Evolutionary conservation across 2,329 filamentous ascomycete genomes (phyloP).

Genomic region (Conoideocrella luteorostrata): DNA sequence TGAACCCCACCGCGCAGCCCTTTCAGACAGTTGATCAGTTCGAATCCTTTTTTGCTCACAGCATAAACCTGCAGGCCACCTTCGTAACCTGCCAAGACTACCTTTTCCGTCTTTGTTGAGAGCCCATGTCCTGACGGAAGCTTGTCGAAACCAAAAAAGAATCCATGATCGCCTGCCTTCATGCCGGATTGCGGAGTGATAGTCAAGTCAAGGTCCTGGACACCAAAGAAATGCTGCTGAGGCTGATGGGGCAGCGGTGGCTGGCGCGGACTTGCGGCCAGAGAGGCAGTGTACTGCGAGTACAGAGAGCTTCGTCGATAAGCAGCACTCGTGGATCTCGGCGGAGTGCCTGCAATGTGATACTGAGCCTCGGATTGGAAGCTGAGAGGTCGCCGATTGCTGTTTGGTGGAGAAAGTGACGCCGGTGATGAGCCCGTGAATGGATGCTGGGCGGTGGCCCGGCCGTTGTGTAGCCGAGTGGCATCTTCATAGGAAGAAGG

Average conservation of each 20-base stretch:
- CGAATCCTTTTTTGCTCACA: slow-evolving; percentile 65
- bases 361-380: slow-evolving; percentile 46
- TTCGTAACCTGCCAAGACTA: slow-evolving; percentile 72
- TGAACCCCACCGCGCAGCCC: slow-evolving; percentile 75
- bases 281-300: slow-evolving; percentile 38
- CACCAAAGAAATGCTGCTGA: slow-evolving; percentile 71
- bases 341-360: slow-evolving; percentile 33
- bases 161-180: slow-evolving; percentile 61
- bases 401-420: slow-evolving; percentile 32
- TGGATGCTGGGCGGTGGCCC: slow-evolving; percentile 40
- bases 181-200: slow-evolving; percentile 48
- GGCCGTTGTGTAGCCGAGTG: slow-evolving; percentile 34
- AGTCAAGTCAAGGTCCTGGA: slow-evolving; percentile 69
- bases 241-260: slow-evolving; percentile 69
- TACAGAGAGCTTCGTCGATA: slow-evolving; percentile 44
- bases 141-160: slow-evolving; percentile 76
- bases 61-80: slow-evolving; percentile 71
- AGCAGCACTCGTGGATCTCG: slow-evolving; percentile 27
- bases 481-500: slow-evolving; percentile 47
- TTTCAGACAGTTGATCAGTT: slow-evolving; percentile 63
- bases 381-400: slow-evolving; percentile 42
- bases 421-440: slow-evolving; percentile 38
- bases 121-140: slow-evolving; percentile 41
- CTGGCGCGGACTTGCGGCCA: slow-evolving; percentile 37
- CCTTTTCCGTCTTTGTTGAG: slow-evolving; percentile 47